phyloP scores from a whole-genome alignment of 1,139 yeast species.

The Yamadazyma sp. region DNA sequence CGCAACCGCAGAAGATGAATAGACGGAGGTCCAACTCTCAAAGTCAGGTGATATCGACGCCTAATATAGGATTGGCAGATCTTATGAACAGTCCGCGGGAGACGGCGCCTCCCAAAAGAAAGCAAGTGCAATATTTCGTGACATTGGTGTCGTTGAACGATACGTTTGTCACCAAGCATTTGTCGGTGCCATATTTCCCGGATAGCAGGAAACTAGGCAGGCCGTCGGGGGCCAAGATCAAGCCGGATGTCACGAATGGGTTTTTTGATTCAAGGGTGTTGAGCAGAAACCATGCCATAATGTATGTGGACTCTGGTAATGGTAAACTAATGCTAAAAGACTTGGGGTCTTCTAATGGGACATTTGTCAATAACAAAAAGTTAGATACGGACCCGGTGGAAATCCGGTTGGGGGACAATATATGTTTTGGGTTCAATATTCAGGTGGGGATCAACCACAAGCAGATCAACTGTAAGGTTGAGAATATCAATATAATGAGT shows the following conservation, averaged over 20 bases:
- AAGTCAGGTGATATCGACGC: conserved; percentile 17
- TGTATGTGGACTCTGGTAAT: conserved; percentile 67
- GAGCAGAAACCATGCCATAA: conserved; percentile 90
- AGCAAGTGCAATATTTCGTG: conserved; percentile 50
- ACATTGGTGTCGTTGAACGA: conserved; percentile 75
- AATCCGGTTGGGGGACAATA: conserved; percentile 69
- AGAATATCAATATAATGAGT: conserved; percentile 64
- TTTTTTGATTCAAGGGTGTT: conserved; percentile 92
- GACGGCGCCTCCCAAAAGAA: conserved; percentile 20
- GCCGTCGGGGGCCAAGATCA: conserved; percentile 71
- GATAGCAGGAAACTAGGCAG: conserved; percentile 86
- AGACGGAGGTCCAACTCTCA: conserved; percentile 38
- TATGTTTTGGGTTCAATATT: conserved; percentile 90
- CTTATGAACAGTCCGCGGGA: not conserved
- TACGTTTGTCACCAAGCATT: conserved; percentile 76
- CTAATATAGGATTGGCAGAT: conserved; percentile 8
- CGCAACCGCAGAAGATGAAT: conserved; percentile 2
- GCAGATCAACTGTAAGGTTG: conserved; percentile 79
- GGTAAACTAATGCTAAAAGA: conserved; percentile 80
- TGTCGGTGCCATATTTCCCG: conserved; percentile 79
- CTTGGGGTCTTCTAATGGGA: conserved; percentile 90
- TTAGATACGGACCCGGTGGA: conserved; percentile 65
- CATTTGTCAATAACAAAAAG: conserved; percentile 78
- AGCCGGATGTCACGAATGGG: conserved; percentile 82
- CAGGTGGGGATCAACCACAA: conserved; percentile 80